phyloP scores from a whole-genome alignment of 2,329 filamentous ascomycete genomes.

The Calonectria pteridis region DNA sequence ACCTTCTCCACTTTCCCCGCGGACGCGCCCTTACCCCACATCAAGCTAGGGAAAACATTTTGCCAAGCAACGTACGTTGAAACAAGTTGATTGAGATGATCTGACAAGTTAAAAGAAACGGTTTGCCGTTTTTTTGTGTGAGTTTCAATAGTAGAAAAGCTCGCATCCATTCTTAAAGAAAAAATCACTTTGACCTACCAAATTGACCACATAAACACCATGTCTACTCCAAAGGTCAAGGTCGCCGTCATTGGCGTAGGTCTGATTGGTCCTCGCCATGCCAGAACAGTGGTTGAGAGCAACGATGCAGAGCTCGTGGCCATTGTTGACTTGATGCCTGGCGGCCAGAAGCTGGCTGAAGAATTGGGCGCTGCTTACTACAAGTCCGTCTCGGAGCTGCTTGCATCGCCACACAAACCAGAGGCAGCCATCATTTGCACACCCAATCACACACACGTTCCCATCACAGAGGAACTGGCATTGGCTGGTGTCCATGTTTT shows the following conservation, averaged over 20 bases:
- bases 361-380: conserved; percentile 40
- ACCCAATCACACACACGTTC: conserved; percentile 69
- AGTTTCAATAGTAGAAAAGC: background rate
- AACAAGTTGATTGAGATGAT: background rate
- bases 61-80: background rate
- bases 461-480: conserved; percentile 62
- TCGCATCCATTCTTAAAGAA: background rate
- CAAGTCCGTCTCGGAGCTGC: conserved; percentile 55
- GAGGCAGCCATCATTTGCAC: conserved; percentile 70
- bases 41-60: conserved; percentile 22
- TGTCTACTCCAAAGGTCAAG: conserved; percentile 27
- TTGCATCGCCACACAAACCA: conserved; percentile 55
- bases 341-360: conserved; percentile 34
- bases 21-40: background rate
- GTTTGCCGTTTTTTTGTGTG: background rate
- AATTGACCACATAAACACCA: background rate
- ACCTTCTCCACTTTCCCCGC: conserved; percentile 6
- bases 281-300: conserved; percentile 42
- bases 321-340: conserved; percentile 47
- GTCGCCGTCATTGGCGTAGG: conserved; percentile 48
- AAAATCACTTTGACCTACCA: background rate
- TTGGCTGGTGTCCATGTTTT: conserved; percentile 63
- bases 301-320: conserved; percentile 41
- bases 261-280: conserved; percentile 48
- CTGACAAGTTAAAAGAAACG: background rate